A percentile compares a stretch with the other conserved stretches of the same genome.
Evolutionary conservation across 2,329 filamentous ascomycete genomes (phyloP).

Genomic region (Paramyrothecium sp.): DNA sequence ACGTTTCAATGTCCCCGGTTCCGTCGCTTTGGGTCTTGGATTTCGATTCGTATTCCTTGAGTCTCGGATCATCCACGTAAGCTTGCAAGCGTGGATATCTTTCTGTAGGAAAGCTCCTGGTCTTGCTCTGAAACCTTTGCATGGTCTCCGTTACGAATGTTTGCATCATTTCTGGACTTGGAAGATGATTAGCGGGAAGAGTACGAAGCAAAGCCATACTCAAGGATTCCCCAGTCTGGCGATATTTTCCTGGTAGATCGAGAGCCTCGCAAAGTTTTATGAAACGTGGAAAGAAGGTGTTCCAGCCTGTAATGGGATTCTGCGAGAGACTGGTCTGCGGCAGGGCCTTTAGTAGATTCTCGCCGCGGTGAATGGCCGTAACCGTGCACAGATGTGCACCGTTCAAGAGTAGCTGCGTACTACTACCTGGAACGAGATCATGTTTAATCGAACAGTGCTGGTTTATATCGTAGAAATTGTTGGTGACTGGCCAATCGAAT

Average conservation of each 20-base stretch:
- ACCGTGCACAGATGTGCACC: background rate
- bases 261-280: background rate
- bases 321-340: background rate
- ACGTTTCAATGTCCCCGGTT: background rate
- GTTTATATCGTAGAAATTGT: background rate
- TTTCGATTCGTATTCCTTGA: too few relatives aligned
- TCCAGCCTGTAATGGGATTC: background rate
- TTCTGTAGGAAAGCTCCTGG: too few relatives aligned
- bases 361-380: background rate
- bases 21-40: too few relatives aligned
- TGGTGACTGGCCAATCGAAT: background rate
- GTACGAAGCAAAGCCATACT: background rate
- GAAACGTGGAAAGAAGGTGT: background rate
- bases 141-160: background rate
- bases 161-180: background rate
- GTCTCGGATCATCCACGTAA: too few relatives aligned
- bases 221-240: background rate
- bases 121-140: too few relatives aligned
- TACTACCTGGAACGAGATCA: background rate
- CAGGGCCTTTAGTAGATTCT: background rate
- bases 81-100: too few relatives aligned
- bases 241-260: background rate
- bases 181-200: background rate
- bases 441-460: background rate
- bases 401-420: background rate